phyloP scores from a whole-genome alignment of 1,284 basidiomycete species.

The Marasmius tenuissimus region DNA sequence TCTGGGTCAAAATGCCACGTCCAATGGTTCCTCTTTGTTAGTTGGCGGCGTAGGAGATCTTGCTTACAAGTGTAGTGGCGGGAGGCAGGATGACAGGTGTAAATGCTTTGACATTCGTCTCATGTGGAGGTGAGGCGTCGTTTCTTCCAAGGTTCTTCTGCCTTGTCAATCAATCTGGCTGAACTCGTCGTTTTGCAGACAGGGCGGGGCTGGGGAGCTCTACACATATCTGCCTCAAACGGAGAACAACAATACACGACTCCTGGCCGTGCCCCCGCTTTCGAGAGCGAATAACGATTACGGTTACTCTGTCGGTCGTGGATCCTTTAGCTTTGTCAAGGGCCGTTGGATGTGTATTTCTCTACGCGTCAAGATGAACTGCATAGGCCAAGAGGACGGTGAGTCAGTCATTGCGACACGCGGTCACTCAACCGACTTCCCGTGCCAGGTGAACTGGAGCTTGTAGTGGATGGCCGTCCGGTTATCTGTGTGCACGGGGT shows the following conservation, averaged over 20 bases:
- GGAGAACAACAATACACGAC: constrained; percentile 37
- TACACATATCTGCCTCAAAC: constrained; percentile 59
- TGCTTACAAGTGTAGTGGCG: constrained; percentile 61
- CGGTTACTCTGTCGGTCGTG: constrained; percentile 62
- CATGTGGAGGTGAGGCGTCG: constrained; percentile 60
- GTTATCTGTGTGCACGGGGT: constrained; percentile 47
- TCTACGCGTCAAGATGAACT: constrained; percentile 65
- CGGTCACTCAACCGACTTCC: background rate
- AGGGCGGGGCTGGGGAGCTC: constrained; percentile 49
- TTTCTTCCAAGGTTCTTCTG: background rate
- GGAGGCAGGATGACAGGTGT: constrained; percentile 52
- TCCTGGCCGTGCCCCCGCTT: constrained; percentile 48
- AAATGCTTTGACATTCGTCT: constrained; percentile 60
- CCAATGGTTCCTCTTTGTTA: constrained; percentile 18
- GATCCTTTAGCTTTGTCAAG: constrained; percentile 46
- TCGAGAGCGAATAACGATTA: constrained; percentile 55
- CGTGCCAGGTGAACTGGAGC: constrained; percentile 50
- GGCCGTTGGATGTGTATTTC: constrained; percentile 61
- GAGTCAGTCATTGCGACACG: constrained; percentile 4
- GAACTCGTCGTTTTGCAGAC: constrained; percentile 23
- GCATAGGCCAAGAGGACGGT: constrained; percentile 47
- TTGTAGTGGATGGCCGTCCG: constrained; percentile 54
- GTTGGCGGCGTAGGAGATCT: constrained; percentile 56
- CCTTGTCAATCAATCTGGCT: background rate
- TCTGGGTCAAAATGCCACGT: background rate